Evolutionary conservation across 176 grass and related monocot species (phyloP).

Genomic region (Alloteropsis semialata): DNA sequence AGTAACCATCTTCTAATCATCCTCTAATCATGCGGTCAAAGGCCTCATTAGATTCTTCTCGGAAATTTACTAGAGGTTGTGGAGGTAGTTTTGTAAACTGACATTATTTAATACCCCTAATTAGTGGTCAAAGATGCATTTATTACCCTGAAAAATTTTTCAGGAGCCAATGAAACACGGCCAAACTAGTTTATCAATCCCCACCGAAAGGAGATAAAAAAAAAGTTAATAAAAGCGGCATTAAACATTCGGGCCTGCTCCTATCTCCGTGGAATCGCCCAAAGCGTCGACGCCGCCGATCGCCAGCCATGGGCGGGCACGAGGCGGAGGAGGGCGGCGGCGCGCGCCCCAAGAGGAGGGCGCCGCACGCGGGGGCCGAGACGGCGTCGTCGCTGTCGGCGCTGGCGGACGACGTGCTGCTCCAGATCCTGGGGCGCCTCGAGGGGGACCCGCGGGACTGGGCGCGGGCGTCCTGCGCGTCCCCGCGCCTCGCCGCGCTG

Average conservation of each 20-base stretch:
- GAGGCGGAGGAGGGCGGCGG: not conserved
- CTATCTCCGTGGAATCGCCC: not conserved
- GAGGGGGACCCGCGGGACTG: slow-evolving; percentile 71
- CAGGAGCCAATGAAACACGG: no score
- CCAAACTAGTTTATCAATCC: no score
- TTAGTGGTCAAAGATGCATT: no score
- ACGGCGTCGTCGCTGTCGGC: slow-evolving; percentile 13
- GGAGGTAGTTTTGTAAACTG: no score
- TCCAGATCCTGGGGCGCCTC: slow-evolving; percentile 68
- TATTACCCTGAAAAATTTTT: no score
- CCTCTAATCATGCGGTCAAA: no score
- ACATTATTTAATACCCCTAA: no score
- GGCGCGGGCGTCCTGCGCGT: slow-evolving; percentile 71
- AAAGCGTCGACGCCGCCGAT: not conserved
- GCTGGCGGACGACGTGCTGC: slow-evolving; percentile 74
- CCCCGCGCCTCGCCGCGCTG: slow-evolving; percentile 56
- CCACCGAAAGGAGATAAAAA: not conserved
- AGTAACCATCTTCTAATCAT: no score
- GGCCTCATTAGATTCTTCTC: no score
- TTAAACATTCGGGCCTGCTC: not conserved
- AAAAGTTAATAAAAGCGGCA: not conserved
- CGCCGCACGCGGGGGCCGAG: not conserved
- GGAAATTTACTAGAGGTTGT: no score
- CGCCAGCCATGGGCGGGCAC: not conserved
- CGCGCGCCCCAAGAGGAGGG: not conserved